phyloP scores from a whole-genome alignment of 257 asterid genomes.

The Nicotiana obtusifolia region DNA sequence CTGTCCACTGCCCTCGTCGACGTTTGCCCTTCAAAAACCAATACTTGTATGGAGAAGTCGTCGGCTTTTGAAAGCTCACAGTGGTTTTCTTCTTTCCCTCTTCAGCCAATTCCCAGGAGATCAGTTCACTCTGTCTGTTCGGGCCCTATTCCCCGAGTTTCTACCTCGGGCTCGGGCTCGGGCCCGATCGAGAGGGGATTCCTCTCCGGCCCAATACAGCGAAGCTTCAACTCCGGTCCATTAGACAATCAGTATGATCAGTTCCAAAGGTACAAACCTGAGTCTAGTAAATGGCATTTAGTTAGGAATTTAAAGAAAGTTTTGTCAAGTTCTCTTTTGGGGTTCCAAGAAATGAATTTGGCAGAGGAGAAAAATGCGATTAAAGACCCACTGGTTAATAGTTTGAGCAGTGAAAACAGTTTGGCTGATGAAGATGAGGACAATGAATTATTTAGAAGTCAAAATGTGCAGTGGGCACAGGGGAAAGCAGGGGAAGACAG shows the following conservation, averaged over 20 bases:
- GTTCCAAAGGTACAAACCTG: conserved; percentile 68
- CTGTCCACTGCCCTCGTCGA: conserved; percentile 57
- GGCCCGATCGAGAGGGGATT: conserved; percentile 81
- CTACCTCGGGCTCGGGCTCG: conserved; percentile 56
- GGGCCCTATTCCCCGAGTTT: conserved; percentile 53
- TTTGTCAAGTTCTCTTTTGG: conserved; percentile 46
- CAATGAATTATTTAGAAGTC: conserved; percentile 55
- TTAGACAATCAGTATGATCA: conserved; percentile 71
- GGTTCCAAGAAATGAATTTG: conserved; percentile 35
- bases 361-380: conserved; percentile 19
- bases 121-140: conserved; percentile 33
- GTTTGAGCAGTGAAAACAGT: conserved; percentile 56
- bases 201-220: conserved; percentile 88
- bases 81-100: conserved; percentile 78
- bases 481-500: conserved; percentile 97
- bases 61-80: conserved; percentile 87
- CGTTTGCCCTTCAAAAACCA: conserved; percentile 26
- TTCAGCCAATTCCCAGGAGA: conserved; percentile 60
- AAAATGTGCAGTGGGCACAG: conserved; percentile 93
- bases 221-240: conserved; percentile 80
- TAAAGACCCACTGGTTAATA: not conserved
- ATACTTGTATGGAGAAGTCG: conserved; percentile 46
- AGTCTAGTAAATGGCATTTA: conserved; percentile 61
- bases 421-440: conserved; percentile 54
- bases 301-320: conserved; percentile 47